Evolutionary conservation across 1,284 basidiomycete genomes (phyloP).

Genomic region (Leccinum fallax): DNA sequence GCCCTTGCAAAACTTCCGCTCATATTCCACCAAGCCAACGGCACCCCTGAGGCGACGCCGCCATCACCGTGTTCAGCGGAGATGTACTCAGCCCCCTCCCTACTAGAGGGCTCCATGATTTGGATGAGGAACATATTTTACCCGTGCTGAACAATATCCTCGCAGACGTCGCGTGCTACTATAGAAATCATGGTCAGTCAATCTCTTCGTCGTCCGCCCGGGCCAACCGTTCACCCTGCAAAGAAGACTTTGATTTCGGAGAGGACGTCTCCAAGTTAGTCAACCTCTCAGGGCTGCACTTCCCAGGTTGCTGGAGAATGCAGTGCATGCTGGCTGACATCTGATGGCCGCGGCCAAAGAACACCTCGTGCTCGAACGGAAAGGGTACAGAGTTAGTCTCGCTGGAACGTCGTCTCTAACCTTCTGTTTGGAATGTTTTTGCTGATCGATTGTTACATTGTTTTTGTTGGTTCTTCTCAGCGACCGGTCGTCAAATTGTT

Average conservation of each 20-base stretch:
- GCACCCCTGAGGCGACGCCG: neutral
- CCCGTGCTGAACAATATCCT: constrained; percentile 15
- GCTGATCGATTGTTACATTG: neutral
- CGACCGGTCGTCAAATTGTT: constrained; percentile 7
- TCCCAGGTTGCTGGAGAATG: constrained; percentile 15
- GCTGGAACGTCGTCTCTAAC: constrained; percentile 12
- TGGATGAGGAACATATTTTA: constrained; percentile 19
- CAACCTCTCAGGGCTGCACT: constrained; percentile 13
- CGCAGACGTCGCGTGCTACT: constrained; percentile 15
- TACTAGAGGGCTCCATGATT: constrained; percentile 18
- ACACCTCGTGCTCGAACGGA: constrained; percentile 10
- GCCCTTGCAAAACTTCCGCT: constrained; percentile 8
- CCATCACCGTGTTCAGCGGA: constrained; percentile 12
- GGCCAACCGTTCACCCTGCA: neutral
- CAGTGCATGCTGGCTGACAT: constrained; percentile 8
- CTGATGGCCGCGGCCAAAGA: constrained; percentile 10
- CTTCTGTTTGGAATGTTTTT: neutral
- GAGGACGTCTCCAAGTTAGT: constrained; percentile 1
- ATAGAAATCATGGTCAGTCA: constrained; percentile 10
- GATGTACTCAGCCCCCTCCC: constrained; percentile 25
- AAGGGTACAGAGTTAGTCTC: constrained; percentile 8
- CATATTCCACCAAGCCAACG: constrained; percentile 6
- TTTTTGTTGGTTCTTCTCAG: neutral
- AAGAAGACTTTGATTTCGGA: constrained; percentile 11
- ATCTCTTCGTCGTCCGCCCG: neutral